These are phyloP conservation scores for Coelastrella sp. DNA, from an alignment of 139 green algal genomes.

Conservation along the genomic window DNA sequence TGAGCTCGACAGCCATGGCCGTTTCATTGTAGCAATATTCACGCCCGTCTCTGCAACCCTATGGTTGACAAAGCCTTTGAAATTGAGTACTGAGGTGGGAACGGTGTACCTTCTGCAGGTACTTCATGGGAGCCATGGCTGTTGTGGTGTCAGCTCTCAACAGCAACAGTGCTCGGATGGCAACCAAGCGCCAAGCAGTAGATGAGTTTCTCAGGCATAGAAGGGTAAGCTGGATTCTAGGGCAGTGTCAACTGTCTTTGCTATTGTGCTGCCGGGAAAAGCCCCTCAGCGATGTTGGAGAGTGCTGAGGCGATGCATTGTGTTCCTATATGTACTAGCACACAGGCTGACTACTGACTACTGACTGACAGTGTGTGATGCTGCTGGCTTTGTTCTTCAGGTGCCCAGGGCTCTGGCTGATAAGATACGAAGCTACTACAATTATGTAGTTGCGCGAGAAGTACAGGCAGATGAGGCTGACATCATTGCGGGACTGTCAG, in stretches of 20 bases:
- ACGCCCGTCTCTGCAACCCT: too few relatives aligned
- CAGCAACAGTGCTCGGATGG: conserved; percentile 44
- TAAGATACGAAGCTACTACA: conserved; percentile 55
- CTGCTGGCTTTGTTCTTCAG: neutral
- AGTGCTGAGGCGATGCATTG: neutral
- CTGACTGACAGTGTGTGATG: neutral
- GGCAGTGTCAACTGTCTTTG: too few relatives aligned
- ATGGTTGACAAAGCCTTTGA: too few relatives aligned
- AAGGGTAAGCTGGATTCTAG: neutral
- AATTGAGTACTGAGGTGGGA: too few relatives aligned
- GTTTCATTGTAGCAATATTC: too few relatives aligned
- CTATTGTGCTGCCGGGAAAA: neutral
- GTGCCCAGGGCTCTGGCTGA: conserved; percentile 54
- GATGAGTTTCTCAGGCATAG: conserved; percentile 41
- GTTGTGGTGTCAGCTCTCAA: conserved; percentile 52
- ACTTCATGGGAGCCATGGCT: conserved; percentile 60
- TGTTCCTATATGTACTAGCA: too few relatives aligned
- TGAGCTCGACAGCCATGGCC: too few relatives aligned
- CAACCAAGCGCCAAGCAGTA: conserved; percentile 33
- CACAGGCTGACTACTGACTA: neutral
- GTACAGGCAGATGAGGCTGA: conserved; percentile 58
- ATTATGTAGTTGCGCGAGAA: conserved; percentile 50
- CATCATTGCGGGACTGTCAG: conserved; percentile 57
- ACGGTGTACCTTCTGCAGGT: neutral
- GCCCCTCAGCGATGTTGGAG: neutral